phyloP scores from a whole-genome alignment of 2,329 filamentous ascomycete genomes.

The Fusarium buharicum region DNA sequence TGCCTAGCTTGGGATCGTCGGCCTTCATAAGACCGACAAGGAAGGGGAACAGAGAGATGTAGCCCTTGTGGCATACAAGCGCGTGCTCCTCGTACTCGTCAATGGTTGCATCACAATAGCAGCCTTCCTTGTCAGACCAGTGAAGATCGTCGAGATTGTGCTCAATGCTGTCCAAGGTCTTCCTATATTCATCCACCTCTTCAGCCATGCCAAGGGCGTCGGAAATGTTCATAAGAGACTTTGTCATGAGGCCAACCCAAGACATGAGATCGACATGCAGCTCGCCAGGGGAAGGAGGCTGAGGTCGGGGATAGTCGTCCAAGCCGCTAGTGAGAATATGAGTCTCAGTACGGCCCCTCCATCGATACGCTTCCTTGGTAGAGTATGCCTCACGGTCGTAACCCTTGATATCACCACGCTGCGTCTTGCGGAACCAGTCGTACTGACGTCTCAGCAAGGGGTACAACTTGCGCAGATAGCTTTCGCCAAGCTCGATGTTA shows the following conservation, averaged over 20 bases:
- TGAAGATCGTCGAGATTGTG: slow-evolving; percentile 92
- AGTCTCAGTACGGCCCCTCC: slow-evolving; percentile 86
- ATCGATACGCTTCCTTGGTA: slow-evolving; percentile 91
- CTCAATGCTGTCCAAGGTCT: slow-evolving; percentile 79
- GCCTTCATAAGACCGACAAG: slow-evolving; percentile 81
- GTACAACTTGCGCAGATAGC: slow-evolving; percentile 81
- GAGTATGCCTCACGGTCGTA: slow-evolving; percentile 93
- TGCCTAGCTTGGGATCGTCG: slow-evolving; percentile 78
- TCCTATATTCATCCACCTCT: slow-evolving; percentile 77
- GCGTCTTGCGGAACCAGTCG: slow-evolving; percentile 93
- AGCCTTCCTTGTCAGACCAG: slow-evolving; percentile 83
- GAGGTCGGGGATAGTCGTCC: slow-evolving; percentile 93
- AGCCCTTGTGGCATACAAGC: slow-evolving; percentile 95
- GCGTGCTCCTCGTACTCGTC: slow-evolving; percentile 92
- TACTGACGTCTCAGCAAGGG: slow-evolving; percentile 90
- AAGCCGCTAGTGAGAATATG: slow-evolving; percentile 94
- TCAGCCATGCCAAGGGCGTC: slow-evolving; percentile 78
- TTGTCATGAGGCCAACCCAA: slow-evolving; percentile 97
- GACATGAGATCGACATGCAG: slow-evolving; percentile 93
- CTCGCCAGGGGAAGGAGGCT: slow-evolving; percentile 95
- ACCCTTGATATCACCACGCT: slow-evolving; percentile 86
- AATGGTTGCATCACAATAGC: slow-evolving; percentile 94
- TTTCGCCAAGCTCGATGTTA: slow-evolving; percentile 72
- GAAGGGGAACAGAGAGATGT: slow-evolving; percentile 94
- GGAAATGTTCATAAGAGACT: slow-evolving; percentile 84